Evolutionary conservation across 1,139 yeast genomes (phyloP), one percentile per base, ranked within the genome.

Genomic region (Lodderomyces orthopsilosis): DNA sequence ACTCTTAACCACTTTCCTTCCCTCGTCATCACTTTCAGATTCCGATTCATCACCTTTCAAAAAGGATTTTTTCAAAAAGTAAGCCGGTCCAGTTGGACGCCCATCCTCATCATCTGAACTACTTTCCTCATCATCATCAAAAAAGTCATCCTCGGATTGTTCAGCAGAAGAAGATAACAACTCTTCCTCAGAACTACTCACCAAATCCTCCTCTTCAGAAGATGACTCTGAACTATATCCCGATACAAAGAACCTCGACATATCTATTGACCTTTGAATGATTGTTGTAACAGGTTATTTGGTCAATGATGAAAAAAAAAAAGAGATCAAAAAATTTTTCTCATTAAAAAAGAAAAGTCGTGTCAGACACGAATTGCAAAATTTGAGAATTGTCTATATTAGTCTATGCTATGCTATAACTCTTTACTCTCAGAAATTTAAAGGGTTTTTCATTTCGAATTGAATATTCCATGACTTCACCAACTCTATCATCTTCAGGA

Each of bases 1-100:
- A 47, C 94, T 83, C 68, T 87, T 91, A 55, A 93, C 97, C 40
- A 90, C 89, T 58, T 85, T 86, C 64, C 83, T 85, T 51, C 81
- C 83, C 49, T 82, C 88, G 49, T 79, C 85, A 48, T 82, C 88
- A 38, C 73, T 63, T 50, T 77, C 85, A 38, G 71, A 66, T 49
- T 81, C 86, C 10, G 37, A 34, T 58, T 76, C 51, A 37, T 74
- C 75, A 38, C 77, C 79, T 50, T 75, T 79, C 48, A 69, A 68
- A 51, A 72, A 73, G 52, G 79, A 74, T 54, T 74, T 74, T 58
- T 79, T 79, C 55, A 79, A 68, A 65, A 79, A 81, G 57, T 79
- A 79, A 4, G 79, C 66, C 22, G 83, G 81, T 14, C 83, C 85
- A 38, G 69, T 62, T 22, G 76, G 71, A 22, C 65, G 68, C 27